phyloP scores from a whole-genome alignment of 2,329 filamentous ascomycete genomes.

The Paecilomyces formosus region DNA sequence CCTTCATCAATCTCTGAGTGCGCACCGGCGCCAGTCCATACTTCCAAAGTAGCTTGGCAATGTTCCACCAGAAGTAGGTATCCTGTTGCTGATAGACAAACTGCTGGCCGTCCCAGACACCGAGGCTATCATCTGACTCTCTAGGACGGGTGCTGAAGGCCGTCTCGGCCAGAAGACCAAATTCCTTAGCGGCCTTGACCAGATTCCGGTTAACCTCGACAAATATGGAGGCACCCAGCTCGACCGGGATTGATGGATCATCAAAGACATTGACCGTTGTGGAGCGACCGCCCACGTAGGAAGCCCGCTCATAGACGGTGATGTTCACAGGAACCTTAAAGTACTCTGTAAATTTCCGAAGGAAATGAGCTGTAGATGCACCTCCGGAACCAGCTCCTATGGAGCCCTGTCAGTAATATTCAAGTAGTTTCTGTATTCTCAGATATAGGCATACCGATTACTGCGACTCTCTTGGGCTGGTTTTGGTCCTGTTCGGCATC shows the following conservation, averaged over 20 bases:
- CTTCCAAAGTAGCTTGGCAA: constrained; percentile 71
- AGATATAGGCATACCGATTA: constrained; percentile 17
- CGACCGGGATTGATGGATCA: constrained; percentile 60
- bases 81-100: constrained; percentile 64
- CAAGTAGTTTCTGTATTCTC: not conserved
- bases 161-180: constrained; percentile 57
- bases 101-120: constrained; percentile 73
- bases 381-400: constrained; percentile 84
- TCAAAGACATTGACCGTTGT: constrained; percentile 75
- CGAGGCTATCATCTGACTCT: constrained; percentile 49
- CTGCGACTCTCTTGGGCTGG: constrained; percentile 23
- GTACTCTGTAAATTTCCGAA: constrained; percentile 62
- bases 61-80: constrained; percentile 68
- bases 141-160: constrained; percentile 41
- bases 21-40: constrained; percentile 75
- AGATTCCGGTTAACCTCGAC: constrained; percentile 78
- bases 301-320: constrained; percentile 76
- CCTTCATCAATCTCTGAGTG: constrained; percentile 64
- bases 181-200: constrained; percentile 61
- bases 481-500: constrained; percentile 7
- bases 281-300: constrained; percentile 74
- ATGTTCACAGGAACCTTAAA: constrained; percentile 62
- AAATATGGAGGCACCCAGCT: constrained; percentile 89
- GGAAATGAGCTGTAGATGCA: constrained; percentile 76
- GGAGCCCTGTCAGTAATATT: constrained; percentile 1